Conservation (phyloP, 495 filamentous ascomycete species). For the Pyrenula massariospora region DNA sequence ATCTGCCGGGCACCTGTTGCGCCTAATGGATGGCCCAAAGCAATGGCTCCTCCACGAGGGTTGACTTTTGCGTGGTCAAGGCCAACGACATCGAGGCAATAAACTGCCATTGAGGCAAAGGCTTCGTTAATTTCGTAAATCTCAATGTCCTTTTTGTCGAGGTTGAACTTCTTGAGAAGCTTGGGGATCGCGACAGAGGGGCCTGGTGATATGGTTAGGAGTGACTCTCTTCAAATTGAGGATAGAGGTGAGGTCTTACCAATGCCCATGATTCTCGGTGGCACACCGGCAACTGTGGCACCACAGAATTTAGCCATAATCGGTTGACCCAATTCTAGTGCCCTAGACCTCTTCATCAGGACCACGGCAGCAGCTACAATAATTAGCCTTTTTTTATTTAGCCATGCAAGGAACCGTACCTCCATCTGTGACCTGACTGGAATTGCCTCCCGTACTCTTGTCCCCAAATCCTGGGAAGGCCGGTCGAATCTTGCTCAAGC, state of each 20-base stretch:
- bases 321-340: constrained; percentile 76
- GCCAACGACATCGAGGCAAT: constrained; percentile 68
- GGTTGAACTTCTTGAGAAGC: constrained; percentile 66
- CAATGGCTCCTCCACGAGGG: constrained; percentile 69
- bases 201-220: constrained; percentile 24
- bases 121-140: constrained; percentile 95
- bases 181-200: constrained; percentile 92
- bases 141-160: constrained; percentile 75
- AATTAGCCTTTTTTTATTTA: constrained; percentile 12
- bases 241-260: background rate
- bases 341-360: constrained; percentile 87
- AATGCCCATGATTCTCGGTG: constrained; percentile 94
- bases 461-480: constrained; percentile 88
- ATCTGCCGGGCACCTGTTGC: constrained; percentile 72
- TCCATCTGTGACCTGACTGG: constrained; percentile 90
- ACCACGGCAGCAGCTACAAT: constrained; percentile 66
- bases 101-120: constrained; percentile 94
- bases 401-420: constrained; percentile 20
- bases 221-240: background rate
- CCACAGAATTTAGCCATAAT: constrained; percentile 92
- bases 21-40: constrained; percentile 74
- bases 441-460: constrained; percentile 86
- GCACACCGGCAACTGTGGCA: constrained; percentile 78
- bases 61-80: constrained; percentile 82
- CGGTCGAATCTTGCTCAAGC: constrained; percentile 70